Percentiles rank a stretch among this genome's conserved stretches.
phyloP scores from a whole-genome alignment of 164 flowering plant species.

The Tetrastigma voinierianum region DNA sequence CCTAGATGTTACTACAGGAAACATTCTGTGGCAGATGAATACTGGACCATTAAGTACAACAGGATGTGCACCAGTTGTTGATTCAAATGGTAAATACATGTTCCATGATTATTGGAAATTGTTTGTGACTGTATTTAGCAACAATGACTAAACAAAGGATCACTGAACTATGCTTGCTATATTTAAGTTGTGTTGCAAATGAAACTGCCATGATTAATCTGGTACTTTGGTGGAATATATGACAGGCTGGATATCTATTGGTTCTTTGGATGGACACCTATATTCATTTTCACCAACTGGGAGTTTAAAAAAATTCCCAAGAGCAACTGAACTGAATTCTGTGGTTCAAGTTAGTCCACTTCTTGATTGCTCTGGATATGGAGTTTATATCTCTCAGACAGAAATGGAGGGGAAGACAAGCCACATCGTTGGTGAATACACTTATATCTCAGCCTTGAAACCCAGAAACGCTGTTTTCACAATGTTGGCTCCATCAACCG shows the following conservation, averaged over 20 bases:
- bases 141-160: too few relatives aligned
- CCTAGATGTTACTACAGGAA: slow-evolving; percentile 64
- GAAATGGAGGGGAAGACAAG: slow-evolving; percentile 56
- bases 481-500: slow-evolving; percentile 67
- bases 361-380: slow-evolving; percentile 88
- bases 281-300: slow-evolving; percentile 83
- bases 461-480: slow-evolving; percentile 52
- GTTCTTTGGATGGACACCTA: slow-evolving; percentile 83
- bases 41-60: slow-evolving; percentile 65
- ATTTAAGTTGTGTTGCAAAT: neutral
- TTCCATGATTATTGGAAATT: neutral
- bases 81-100: slow-evolving; percentile 61
- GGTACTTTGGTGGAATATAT: neutral
- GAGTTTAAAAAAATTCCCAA: slow-evolving; percentile 50
- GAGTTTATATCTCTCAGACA: slow-evolving; percentile 70
- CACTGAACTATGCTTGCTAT: too few relatives aligned
- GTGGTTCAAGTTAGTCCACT: slow-evolving; percentile 77
- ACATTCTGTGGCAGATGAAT: slow-evolving; percentile 61
- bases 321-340: slow-evolving; percentile 29
- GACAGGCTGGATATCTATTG: slow-evolving; percentile 84
- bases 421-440: slow-evolving; percentile 42
- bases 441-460: slow-evolving; percentile 58
- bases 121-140: too few relatives aligned
- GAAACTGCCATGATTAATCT: neutral
- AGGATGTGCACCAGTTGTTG: slow-evolving; percentile 62